Conservation (phyloP, 129 eudicot genomes). For the Sambucus nigra region DNA sequence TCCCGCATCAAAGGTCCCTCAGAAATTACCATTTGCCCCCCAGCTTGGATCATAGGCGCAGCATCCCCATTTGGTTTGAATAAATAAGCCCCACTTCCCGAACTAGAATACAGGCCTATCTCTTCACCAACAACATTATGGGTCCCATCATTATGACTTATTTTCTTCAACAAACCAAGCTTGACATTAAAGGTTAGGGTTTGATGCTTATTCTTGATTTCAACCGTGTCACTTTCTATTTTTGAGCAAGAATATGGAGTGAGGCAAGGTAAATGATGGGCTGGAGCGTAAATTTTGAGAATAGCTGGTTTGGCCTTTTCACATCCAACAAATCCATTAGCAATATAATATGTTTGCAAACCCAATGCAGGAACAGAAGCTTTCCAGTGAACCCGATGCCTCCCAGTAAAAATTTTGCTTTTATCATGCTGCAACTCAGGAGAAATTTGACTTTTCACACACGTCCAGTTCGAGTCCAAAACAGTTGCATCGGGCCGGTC, state of each 20-base stretch:
- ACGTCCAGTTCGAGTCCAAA: conserved; percentile 94
- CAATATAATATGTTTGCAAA: conserved; percentile 79
- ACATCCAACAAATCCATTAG: conserved; percentile 84
- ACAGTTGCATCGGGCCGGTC: conserved; percentile 90
- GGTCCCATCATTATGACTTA: conserved; percentile 37
- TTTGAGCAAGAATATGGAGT: conserved; percentile 69
- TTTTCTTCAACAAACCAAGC: conserved; percentile 62
- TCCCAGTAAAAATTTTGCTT: conserved; percentile 53
- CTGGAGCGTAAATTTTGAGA: conserved; percentile 30
- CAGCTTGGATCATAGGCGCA: conserved; percentile 31
- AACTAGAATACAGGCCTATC: conserved; percentile 77
- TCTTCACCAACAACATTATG: conserved; percentile 57
- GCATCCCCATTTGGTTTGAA: conserved; percentile 88
- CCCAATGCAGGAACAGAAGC: conserved; percentile 93
- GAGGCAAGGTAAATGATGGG: conserved; percentile 42
- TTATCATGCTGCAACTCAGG: conserved; percentile 74
- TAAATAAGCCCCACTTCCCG: conserved; percentile 90
- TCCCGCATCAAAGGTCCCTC: conserved; percentile 82
- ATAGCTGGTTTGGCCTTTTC: conserved; percentile 83
- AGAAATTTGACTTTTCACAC: conserved; percentile 88
- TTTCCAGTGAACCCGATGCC: conserved; percentile 84
- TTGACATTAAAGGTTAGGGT: conserved; percentile 46
- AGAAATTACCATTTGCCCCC: conserved; percentile 44
- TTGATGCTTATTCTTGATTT: conserved; percentile 55
- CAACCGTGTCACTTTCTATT: conserved; percentile 47